Conservation (phyloP, 2,329 filamentous ascomycete genomes). For the Fusarium nodosum region DNA sequence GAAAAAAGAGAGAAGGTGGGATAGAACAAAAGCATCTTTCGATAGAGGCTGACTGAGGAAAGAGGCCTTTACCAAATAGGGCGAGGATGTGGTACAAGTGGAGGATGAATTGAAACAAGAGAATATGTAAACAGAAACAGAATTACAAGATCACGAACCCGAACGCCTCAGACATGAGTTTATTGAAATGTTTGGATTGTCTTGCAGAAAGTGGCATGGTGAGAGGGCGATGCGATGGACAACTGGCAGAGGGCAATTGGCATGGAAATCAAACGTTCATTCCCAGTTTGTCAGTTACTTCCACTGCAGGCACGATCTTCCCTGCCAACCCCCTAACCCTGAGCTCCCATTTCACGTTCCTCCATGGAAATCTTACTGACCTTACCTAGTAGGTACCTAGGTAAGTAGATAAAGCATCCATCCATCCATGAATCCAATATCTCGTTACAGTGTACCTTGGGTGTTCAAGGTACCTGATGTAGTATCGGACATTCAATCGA, state of each 20-base stretch:
- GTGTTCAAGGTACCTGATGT: neutral
- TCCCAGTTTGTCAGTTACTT: neutral
- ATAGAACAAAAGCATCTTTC: neutral
- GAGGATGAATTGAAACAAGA: neutral
- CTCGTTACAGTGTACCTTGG: neutral
- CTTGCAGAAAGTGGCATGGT: neutral
- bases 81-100: neutral
- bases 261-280: slow-evolving; percentile 1
- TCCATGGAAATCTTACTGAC: neutral
- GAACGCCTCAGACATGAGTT: neutral
- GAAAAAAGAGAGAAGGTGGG: neutral
- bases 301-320: neutral
- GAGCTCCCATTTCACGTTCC: neutral
- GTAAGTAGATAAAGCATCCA: too few relatives aligned
- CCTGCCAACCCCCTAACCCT: neutral
- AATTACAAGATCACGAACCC: neutral
- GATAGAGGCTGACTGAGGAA: neutral
- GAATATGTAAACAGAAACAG: neutral
- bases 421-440: neutral
- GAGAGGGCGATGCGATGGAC: neutral
- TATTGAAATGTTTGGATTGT: neutral
- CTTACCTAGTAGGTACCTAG: neutral
- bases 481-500: neutral
- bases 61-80: neutral
- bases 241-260: neutral